phyloP scores from a whole-genome alignment of 192 early-diverging fungal species.

The Thamnidium elegans region DNA sequence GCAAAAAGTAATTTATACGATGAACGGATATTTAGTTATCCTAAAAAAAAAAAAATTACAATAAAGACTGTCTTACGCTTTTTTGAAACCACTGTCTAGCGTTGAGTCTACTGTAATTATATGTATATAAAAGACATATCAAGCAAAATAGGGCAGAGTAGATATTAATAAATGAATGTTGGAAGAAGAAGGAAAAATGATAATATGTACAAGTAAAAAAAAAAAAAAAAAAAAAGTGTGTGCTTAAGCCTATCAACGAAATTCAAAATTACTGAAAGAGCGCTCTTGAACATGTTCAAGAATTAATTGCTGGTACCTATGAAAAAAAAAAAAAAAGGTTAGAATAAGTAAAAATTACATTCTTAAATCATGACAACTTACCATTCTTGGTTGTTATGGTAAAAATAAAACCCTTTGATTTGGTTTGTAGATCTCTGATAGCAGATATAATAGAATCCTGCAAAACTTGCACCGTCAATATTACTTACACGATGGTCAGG shows the following conservation, averaged over 20 bases:
- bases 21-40: no score
- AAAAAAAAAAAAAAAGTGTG: background rate
- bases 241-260: no score
- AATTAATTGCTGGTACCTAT: slow-evolving; percentile 45
- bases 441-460: slow-evolving; percentile 86
- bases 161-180: no score
- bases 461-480: slow-evolving; percentile 84
- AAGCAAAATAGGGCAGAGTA: no score
- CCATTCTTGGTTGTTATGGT: slow-evolving; percentile 54
- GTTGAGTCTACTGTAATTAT: no score
- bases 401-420: slow-evolving; percentile 64
- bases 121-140: no score
- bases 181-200: no score
- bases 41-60: no score
- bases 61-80: no score
- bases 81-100: no score
- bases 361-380: slow-evolving; percentile 19
- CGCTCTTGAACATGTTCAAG: slow-evolving; percentile 40
- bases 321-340: background rate
- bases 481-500: slow-evolving; percentile 77
- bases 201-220: background rate
- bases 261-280: slow-evolving; percentile 47
- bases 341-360: no score
- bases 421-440: slow-evolving; percentile 60
- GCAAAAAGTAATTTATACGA: no score